phyloP scores from a whole-genome alignment of 2,329 filamentous ascomycete species.

The Phaeosphaeria sp. region DNA sequence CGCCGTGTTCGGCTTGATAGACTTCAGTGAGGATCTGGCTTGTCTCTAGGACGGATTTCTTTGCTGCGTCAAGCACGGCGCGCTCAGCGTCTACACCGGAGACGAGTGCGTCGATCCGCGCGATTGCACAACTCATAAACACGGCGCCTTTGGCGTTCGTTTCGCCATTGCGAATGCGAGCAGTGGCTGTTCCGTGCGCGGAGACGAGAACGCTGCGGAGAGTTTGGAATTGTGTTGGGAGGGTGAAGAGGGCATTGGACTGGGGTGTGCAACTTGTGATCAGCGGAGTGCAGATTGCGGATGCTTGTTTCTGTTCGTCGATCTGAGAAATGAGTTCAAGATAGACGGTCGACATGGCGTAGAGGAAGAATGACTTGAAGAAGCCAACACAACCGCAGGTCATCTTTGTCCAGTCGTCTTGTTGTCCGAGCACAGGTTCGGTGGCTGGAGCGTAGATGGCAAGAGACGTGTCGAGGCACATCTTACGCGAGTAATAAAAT shows the following conservation, averaged over 20 bases:
- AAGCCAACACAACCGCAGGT: conserved; percentile 28
- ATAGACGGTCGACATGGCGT: conserved; percentile 30
- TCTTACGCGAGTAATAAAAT: conserved; percentile 59
- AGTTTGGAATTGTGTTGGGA: conserved; percentile 18
- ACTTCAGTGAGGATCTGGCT: conserved; percentile 20
- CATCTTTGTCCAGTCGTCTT: conserved; percentile 33
- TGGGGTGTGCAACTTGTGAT: conserved; percentile 3
- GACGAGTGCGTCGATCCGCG: conserved; percentile 32
- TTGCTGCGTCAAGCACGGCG: conserved; percentile 28
- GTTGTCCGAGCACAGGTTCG: conserved; percentile 3
- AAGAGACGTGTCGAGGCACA: conserved; percentile 51
- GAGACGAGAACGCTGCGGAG: conserved; percentile 17
- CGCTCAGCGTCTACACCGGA: conserved; percentile 18
- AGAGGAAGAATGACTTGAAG: conserved; percentile 31
- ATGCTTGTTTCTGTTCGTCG: conserved; percentile 20
- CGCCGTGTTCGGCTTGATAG: conserved; percentile 26
- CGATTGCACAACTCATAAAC: conserved; percentile 25
- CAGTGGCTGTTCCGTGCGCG: conserved; percentile 11
- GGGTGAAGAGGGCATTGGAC: background rate
- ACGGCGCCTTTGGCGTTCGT: conserved; percentile 33
- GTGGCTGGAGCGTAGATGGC: conserved; percentile 25
- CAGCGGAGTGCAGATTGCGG: conserved; percentile 11
- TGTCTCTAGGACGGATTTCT: conserved; percentile 15
- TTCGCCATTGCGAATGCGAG: conserved; percentile 31
- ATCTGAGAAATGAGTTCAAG: conserved; percentile 30